Evolutionary conservation across 2,329 filamentous ascomycete species (phyloP).

Genomic region (Alternaria triticina): DNA sequence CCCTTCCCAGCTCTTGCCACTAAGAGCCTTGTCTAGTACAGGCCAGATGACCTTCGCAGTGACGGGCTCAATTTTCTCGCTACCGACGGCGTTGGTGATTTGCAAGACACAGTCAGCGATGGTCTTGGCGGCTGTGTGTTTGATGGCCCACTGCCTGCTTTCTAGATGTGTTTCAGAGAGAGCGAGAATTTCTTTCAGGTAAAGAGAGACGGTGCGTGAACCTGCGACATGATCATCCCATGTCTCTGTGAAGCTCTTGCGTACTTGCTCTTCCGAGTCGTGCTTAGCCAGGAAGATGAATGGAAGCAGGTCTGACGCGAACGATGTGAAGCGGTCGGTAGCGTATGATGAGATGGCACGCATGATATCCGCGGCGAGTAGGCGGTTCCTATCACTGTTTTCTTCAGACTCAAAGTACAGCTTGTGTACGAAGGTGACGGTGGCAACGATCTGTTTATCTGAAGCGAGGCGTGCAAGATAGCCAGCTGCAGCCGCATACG

Average conservation of each 20-base stretch:
- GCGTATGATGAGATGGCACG: conserved; percentile 84
- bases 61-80: conserved; percentile 64
- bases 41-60: conserved; percentile 78
- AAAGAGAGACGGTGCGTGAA: conserved; percentile 78
- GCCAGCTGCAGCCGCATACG: conserved; percentile 84
- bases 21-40: conserved; percentile 78
- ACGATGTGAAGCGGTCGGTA: conserved; percentile 81
- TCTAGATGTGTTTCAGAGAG: conserved; percentile 73
- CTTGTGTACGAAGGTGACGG: conserved; percentile 64
- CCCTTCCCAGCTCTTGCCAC: conserved; percentile 89
- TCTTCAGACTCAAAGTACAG: conserved; percentile 86
- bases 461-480: conserved; percentile 76
- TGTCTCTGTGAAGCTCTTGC: conserved; percentile 79
- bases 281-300: conserved; percentile 89
- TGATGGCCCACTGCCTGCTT: conserved; percentile 85
- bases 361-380: conserved; percentile 82
- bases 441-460: conserved; percentile 63
- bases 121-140: conserved; percentile 84
- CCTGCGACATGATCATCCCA: conserved; percentile 94
- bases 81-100: conserved; percentile 62
- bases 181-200: conserved; percentile 79
- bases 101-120: conserved; percentile 75
- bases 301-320: conserved; percentile 78
- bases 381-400: conserved; percentile 71
- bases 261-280: conserved; percentile 80